Conservation (phyloP, 2,329 filamentous ascomycete species). For the Cladophialophora bantiana region DNA sequence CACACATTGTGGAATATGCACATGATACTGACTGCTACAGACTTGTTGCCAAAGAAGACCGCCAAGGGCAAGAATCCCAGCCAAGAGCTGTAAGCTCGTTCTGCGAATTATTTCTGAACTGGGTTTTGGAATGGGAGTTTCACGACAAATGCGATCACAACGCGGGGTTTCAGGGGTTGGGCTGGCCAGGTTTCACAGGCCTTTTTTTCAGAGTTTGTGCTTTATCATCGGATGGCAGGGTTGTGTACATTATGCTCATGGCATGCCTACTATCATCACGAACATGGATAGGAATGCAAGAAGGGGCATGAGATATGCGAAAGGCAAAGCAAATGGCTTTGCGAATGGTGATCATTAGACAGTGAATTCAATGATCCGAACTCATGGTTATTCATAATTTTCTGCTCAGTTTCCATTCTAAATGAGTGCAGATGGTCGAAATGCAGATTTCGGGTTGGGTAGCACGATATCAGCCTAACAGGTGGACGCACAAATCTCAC, state of each 20-base stretch:
- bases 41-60: conserved; percentile 99
- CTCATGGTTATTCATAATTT: conserved; percentile 33
- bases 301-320: conserved; percentile 45
- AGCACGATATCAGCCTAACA: no score
- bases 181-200: conserved; percentile 62
- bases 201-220: conserved; percentile 51
- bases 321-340: conserved; percentile 43
- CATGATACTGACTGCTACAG: conserved; percentile 62
- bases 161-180: conserved; percentile 72
- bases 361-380: conserved; percentile 35
- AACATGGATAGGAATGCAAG: conserved; percentile 41
- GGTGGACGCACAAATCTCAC: background rate
- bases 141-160: conserved; percentile 68
- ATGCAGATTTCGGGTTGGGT: no score
- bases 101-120: conserved; percentile 62
- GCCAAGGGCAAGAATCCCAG: conserved; percentile 91
- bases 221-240: conserved; percentile 49
- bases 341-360: conserved; percentile 41
- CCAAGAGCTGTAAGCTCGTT: conserved; percentile 84
- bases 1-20: conserved; percentile 37
- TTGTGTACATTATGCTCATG: conserved; percentile 70
- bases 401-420: background rate
- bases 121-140: conserved; percentile 74
- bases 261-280: conserved; percentile 47
- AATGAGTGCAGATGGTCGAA: no score